phyloP scores from a whole-genome alignment of 352 stramenopile genomes.

The Pythium phragmiticola region DNA sequence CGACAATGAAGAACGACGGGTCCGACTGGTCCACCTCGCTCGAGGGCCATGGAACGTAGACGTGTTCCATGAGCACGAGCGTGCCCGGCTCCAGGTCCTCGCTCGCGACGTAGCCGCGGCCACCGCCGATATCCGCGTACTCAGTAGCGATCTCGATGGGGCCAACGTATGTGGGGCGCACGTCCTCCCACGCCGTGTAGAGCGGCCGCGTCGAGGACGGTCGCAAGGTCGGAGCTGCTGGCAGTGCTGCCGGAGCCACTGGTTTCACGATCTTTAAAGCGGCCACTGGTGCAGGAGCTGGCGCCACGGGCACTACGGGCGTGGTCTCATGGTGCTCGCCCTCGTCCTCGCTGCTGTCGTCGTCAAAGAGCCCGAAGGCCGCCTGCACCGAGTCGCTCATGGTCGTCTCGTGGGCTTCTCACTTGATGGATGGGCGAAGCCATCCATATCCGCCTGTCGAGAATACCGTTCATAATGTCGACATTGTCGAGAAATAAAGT shows the following conservation, averaged over 20 bases:
- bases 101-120: constrained; percentile 86
- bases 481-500: constrained; percentile 8
- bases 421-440: background rate
- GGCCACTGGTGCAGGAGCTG: background rate
- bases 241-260: background rate
- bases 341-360: constrained; percentile 70
- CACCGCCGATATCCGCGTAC: constrained; percentile 64
- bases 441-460: constrained; percentile 16
- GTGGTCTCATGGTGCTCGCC: constrained; percentile 16
- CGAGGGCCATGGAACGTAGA: constrained; percentile 88
- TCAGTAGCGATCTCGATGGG: constrained; percentile 70
- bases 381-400: constrained; percentile 60
- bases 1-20: constrained; percentile 83
- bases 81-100: constrained; percentile 83
- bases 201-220: constrained; percentile 32
- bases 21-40: constrained; percentile 77
- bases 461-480: constrained; percentile 21
- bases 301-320: background rate
- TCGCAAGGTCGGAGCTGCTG: constrained; percentile 14
- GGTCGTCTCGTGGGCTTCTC: background rate
- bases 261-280: constrained; percentile 21
- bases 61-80: constrained; percentile 87
- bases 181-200: constrained; percentile 74
- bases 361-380: constrained; percentile 82
- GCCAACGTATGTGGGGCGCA: constrained; percentile 77